Conservation (phyloP, 2,329 filamentous ascomycete species). For the Clarireedia hainanense region DNA sequence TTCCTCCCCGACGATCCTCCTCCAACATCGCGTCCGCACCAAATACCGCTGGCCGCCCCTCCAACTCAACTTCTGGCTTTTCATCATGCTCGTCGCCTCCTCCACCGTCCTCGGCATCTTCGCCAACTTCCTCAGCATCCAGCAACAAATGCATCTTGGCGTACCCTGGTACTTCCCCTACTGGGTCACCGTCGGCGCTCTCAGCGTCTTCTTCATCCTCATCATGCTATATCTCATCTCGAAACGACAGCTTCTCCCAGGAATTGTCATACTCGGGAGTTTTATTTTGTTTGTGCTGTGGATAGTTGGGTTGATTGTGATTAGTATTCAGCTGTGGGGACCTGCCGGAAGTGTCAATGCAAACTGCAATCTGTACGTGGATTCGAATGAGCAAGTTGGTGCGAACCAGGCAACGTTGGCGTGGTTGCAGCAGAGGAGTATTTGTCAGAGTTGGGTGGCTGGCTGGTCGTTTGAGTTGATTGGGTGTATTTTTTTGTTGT, state of each 20-base stretch:
- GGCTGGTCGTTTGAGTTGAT: constrained; percentile 56
- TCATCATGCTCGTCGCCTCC: constrained; percentile 55
- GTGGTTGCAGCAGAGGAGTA: constrained; percentile 55
- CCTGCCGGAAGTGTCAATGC: constrained; percentile 48
- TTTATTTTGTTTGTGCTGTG: constrained; percentile 62
- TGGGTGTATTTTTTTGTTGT: constrained; percentile 53
- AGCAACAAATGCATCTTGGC: constrained; percentile 44
- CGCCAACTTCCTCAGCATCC: constrained; percentile 49
- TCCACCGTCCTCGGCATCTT: constrained; percentile 55
- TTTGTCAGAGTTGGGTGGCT: constrained; percentile 59
- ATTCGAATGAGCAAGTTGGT: constrained; percentile 41
- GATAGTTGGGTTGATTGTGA: constrained; percentile 56
- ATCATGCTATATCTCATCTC: constrained; percentile 56
- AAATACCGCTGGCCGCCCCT: constrained; percentile 61
- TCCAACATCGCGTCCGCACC: constrained; percentile 18
- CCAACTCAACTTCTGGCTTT: constrained; percentile 59
- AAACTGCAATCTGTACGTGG: constrained; percentile 53
- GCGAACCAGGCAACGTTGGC: constrained; percentile 49
- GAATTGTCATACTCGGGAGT: constrained; percentile 57
- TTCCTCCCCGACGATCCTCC: constrained; percentile 11
- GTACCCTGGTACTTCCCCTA: constrained; percentile 64
- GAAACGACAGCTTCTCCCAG: constrained; percentile 51
- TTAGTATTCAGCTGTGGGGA: constrained; percentile 57
- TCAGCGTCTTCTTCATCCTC: constrained; percentile 60
- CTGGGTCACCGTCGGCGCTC: constrained; percentile 49